Percentiles rank a stretch among this genome's conserved stretches.
Evolutionary conservation across 2,329 filamentous ascomycete genomes (phyloP).

Genomic region (Diaporthe citriasiana): DNA sequence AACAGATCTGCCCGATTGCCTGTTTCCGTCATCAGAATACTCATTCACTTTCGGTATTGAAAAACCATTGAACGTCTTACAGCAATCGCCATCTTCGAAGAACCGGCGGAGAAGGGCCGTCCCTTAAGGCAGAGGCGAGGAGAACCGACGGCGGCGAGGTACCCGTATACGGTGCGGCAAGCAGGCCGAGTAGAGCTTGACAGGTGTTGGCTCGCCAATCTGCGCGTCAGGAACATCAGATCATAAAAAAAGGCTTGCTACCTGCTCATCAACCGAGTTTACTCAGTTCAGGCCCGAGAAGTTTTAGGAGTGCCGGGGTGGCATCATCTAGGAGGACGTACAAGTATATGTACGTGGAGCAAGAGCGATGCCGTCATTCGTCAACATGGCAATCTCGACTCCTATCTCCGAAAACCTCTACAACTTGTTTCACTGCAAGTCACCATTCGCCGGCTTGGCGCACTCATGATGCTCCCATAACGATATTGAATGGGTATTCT

Average conservation of each 20-base stretch:
- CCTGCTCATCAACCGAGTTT: not conserved
- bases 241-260: not conserved
- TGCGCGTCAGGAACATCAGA: not conserved
- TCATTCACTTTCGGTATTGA: not conserved
- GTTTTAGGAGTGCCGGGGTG: not conserved
- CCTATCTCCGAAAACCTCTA: constrained; percentile 30
- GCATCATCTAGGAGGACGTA: not conserved
- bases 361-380: constrained; percentile 28
- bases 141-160: not conserved
- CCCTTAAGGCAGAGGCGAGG: not conserved
- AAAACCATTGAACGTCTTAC: not conserved
- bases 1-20: constrained; percentile 93
- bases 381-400: not conserved
- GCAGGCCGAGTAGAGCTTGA: not conserved
- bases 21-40: constrained; percentile 52
- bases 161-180: not conserved
- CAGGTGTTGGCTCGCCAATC: not conserved
- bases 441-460: not conserved
- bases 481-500: constrained; percentile 21
- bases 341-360: not conserved
- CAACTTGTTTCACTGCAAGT: not conserved
- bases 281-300: not conserved
- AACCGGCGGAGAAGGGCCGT: constrained; percentile 14
- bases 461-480: not conserved
- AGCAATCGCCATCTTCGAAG: constrained; percentile 30